A percentile compares a stretch with the other conserved stretches of the same genome.
These are phyloP conservation scores for Chalara sp. DNA, from an alignment of 2,329 filamentous ascomycete species.

Conservation along the genomic window DNA sequence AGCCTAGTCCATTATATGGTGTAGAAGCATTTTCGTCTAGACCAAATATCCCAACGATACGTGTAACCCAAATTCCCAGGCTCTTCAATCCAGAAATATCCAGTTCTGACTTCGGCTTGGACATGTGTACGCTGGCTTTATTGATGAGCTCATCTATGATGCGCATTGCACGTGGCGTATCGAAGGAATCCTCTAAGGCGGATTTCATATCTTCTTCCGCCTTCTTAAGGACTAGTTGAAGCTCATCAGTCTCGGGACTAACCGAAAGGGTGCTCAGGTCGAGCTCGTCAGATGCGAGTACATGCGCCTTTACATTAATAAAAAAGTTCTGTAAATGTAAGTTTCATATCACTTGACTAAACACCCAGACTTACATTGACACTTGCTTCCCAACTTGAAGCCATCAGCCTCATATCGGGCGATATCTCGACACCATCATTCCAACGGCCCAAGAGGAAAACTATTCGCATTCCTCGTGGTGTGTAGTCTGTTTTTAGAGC, in stretches of 20 bases:
- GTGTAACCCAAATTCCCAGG: conserved; percentile 73
- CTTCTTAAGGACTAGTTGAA: conserved; percentile 42
- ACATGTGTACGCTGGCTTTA: conserved; percentile 61
- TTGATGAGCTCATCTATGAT: conserved; percentile 73
- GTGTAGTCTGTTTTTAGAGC: conserved; percentile 68
- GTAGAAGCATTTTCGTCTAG: conserved; percentile 56
- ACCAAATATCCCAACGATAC: conserved; percentile 78
- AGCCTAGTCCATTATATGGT: conserved; percentile 51
- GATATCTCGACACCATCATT: conserved; percentile 89
- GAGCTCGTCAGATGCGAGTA: conserved; percentile 34
- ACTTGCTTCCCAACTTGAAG: conserved; percentile 72
- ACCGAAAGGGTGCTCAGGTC: conserved; percentile 17
- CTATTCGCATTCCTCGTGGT: conserved; percentile 70
- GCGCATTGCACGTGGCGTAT: conserved; percentile 74
- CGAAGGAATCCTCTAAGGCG: conserved; percentile 77
- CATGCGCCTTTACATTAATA: conserved; percentile 46
- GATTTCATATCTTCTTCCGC: conserved; percentile 47
- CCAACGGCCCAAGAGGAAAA: conserved; percentile 85
- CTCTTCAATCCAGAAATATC: conserved; percentile 43
- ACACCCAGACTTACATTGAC: conserved; percentile 47
- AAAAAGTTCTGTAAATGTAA: conserved; percentile 47
- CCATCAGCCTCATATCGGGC: conserved; percentile 68
- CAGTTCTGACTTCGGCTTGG: conserved; percentile 36
- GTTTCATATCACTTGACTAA: conserved; percentile 1
- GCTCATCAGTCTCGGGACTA: conserved; percentile 37